Base-by-base conservation (phyloP, 1,284 basidiomycete genomes). In the Cutaneotrichosporon sp. region DNA sequence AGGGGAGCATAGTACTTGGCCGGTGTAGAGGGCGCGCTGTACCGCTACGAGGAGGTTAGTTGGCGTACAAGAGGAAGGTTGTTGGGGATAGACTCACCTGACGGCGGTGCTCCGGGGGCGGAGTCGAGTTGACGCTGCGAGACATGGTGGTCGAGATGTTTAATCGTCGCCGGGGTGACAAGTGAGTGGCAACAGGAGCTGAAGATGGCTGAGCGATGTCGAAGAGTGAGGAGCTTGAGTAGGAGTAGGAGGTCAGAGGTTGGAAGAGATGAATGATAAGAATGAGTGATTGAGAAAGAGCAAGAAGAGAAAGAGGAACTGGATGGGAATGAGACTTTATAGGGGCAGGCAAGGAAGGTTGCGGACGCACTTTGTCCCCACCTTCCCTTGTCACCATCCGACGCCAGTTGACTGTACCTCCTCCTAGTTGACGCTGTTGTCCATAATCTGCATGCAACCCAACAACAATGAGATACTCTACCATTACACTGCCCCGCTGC, bases 401-500 rank as follows among this genome's bases (percentile, higher is more conserved):
- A 3, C 3, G 33, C 33, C n/a, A 35, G 34, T 17, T 16, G 38
- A 41, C 25, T 27, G 14, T 47, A 26, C 24, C 29, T n/a, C n/a
- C n/a, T n/a, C n/a, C n/a, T n/a, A n/a, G n/a, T n/a, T n/a, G n/a
- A n/a, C n/a, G n/a, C n/a, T n/a, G 25, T 16, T 32, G 29, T 34
- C 32, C 24, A 47, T n/a, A 26, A 47, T 17, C n/a, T 49, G 17
- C 48, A 49, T 49, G 48, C 22, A 42, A 42, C 26, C 22, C 16
- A n/a, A 20, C 33, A 20, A 31, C 6, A 5, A 38, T 31, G 16
- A 32, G 7, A n/a, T 34, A 26, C 38, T 41, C 22, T 33, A 29
- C 27, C 12, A 17, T 20, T 41, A 49, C n/a, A 69, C 48, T 3
- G 63, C 64, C 3, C 64, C 61, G 56, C 84, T 81, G 39, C 75